Base-by-base conservation (phyloP, 1,139 yeast genomes). In the Nakaseomyces sp. region DNA sequence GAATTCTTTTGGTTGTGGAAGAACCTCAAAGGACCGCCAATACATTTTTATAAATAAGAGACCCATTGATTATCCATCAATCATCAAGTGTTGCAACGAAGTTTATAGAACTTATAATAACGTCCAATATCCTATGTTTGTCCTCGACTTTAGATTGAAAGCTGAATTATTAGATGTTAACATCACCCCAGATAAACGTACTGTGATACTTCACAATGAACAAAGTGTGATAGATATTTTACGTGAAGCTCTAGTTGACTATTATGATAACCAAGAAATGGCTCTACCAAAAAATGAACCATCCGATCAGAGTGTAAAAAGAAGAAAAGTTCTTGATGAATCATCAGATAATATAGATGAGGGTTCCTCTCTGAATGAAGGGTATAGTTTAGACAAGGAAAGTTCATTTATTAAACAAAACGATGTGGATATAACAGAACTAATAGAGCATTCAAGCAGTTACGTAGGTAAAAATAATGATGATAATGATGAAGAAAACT, bases 151-250 rank as follows among this genome's bases (percentile, higher is more conserved):
- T 29, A 57, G 58, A 8, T 61, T 87, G 10, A 71, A 73, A 37
- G 70, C 82, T 0, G 56, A 61, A 18, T 66, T 70, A 18, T 62
- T 85, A 30, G 99, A 91, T 64, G 72, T 91, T 16, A 91, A 91
- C 62, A 82, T 93, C 1, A 80, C 95, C 0, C 98, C 98, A 0
- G 96, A 91, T 58, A 91, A 91, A 58, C 69, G 93, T 40, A 74
- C 78, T 2, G 70, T 91, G 2, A 58, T 86, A 52, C 59, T 91
- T 1, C 89, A 82, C 45, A 71, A 77, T 48, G 96, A 89, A 59
- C 62, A 64, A 4, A 61, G 65, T 12, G 60, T 88, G 1, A 54
- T 83, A 7, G 83, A 80, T 32, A 63, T 65, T 1, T 54, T 87
- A 3, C 66, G 73, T 45, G 69, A 64, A 20, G 59, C 63, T 30